Conservation (phyloP, 306 rosid genomes). For the Canavalia gladiata region DNA sequence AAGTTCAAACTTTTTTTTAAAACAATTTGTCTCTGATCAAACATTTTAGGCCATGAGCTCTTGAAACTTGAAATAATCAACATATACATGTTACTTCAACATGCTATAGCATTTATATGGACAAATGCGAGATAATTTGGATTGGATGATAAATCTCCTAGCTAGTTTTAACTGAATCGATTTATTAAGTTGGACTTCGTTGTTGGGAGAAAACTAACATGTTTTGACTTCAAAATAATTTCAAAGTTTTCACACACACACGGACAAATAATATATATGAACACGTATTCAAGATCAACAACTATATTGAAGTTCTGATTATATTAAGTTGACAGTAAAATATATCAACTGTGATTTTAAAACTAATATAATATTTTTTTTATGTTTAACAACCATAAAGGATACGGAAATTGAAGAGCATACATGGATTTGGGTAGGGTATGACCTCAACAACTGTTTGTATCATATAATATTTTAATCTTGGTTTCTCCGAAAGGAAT, state of each 20-base stretch:
- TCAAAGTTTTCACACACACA: constrained; percentile 3
- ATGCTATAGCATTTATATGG: background rate
- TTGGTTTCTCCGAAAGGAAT: background rate
- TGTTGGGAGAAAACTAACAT: constrained; percentile 2
- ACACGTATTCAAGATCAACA: background rate
- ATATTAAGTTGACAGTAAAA: background rate
- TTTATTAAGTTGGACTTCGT: background rate
- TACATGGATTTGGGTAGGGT: background rate
- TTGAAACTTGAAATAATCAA: constrained; percentile 45
- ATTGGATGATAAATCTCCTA: constrained; percentile 7
- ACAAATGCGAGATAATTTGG: background rate
- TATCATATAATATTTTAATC: background rate
- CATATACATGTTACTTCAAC: background rate
- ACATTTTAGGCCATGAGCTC: constrained; percentile 7
- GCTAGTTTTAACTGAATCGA: background rate
- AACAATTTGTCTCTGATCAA: constrained; percentile 19
- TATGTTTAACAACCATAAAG: constrained; percentile 29
- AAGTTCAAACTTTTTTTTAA: constrained; percentile 44
- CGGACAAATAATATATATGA: background rate
- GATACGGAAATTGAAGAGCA: background rate
- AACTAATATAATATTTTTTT: constrained; percentile 8
- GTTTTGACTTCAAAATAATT: constrained; percentile 31
- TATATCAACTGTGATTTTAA: background rate
- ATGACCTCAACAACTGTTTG: constrained; percentile 32
- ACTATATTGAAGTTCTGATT: background rate